A percentile compares a stretch with the other conserved stretches of the same genome.
phyloP scores from a whole-genome alignment of 106 monocot genomes.

The Narthecium ossifragum region DNA sequence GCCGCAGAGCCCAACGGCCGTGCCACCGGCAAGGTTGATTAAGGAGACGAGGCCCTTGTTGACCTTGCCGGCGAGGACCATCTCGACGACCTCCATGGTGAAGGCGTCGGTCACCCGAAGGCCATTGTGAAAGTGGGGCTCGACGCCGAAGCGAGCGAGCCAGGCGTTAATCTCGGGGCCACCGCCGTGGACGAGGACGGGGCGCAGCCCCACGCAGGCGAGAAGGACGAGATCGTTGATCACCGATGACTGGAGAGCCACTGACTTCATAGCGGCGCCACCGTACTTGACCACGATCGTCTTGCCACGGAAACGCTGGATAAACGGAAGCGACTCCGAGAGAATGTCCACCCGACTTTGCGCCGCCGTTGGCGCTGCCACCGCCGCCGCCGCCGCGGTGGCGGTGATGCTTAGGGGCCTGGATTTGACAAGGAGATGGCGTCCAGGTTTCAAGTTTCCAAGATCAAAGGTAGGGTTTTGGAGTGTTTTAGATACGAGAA shows the following conservation, averaged over 20 bases:
- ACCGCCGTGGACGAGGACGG: slow-evolving; percentile 86
- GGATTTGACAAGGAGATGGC: not conserved
- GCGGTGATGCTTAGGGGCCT: not conserved
- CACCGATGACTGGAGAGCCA: slow-evolving; percentile 50
- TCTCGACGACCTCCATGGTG: slow-evolving; percentile 97
- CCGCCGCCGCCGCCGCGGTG: not conserved
- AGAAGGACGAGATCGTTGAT: slow-evolving; percentile 85
- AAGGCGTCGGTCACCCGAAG: slow-evolving; percentile 87
- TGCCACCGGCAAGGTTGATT: slow-evolving; percentile 69
- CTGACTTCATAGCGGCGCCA: slow-evolving; percentile 87
- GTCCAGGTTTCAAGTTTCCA: slow-evolving; percentile 4
- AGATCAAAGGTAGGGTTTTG: slow-evolving; percentile 12
- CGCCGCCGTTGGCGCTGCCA: slow-evolving; percentile 9
- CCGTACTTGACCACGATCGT: slow-evolving; percentile 96
- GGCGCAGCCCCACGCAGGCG: slow-evolving; percentile 81
- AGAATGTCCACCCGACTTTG: slow-evolving; percentile 77
- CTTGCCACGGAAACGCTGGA: slow-evolving; percentile 85
- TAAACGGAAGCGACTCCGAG: slow-evolving; percentile 88
- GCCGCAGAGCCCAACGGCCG: slow-evolving; percentile 82
- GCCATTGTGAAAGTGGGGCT: slow-evolving; percentile 72
- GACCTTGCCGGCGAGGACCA: slow-evolving; percentile 92
- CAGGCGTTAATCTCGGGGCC: slow-evolving; percentile 88
- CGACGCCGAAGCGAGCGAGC: slow-evolving; percentile 57
- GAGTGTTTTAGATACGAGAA: slow-evolving; percentile 3
- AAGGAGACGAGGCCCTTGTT: slow-evolving; percentile 87